Percentiles rank a stretch among this genome's conserved stretches.
Evolutionary conservation across 2,329 filamentous ascomycete genomes (phyloP).

Genomic region (Fusarium redolens): DNA sequence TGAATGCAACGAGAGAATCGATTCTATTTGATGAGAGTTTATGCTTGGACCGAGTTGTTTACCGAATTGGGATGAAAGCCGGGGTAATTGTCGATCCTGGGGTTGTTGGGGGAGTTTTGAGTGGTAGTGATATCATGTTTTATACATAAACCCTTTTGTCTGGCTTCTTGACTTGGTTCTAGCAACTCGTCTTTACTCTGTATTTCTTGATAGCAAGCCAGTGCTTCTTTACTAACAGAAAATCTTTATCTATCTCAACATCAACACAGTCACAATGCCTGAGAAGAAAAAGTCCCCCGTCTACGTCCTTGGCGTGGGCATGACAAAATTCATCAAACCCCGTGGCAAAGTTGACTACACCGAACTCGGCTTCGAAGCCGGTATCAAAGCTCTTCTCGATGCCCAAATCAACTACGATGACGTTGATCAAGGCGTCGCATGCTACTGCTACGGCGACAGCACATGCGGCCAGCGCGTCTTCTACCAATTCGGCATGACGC

Average conservation of each 20-base stretch:
- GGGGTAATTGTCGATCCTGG: slow-evolving; percentile 21
- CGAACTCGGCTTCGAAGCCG: slow-evolving; percentile 92
- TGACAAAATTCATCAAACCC: slow-evolving; percentile 99
- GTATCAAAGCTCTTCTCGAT: slow-evolving; percentile 85
- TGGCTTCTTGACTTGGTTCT: neutral
- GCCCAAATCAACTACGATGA: slow-evolving; percentile 97
- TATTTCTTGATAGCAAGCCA: slow-evolving; percentile 17
- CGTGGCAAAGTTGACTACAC: slow-evolving; percentile 94
- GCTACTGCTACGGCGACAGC: slow-evolving; percentile 97
- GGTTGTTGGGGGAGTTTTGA: neutral
- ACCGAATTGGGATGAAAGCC: slow-evolving; percentile 17
- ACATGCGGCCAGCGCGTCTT: slow-evolving; percentile 97
- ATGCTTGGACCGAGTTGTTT: slow-evolving; percentile 24
- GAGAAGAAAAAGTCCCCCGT: slow-evolving; percentile 63
- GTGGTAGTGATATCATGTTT: slow-evolving; percentile 13
- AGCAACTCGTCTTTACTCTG: neutral
- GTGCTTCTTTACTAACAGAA: slow-evolving; percentile 3
- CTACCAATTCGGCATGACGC: slow-evolving; percentile 98
- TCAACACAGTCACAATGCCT: slow-evolving; percentile 54
- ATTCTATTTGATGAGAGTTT: slow-evolving; percentile 18
- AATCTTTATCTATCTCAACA: neutral
- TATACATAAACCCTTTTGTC: neutral
- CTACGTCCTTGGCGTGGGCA: slow-evolving; percentile 97
- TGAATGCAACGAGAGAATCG: neutral
- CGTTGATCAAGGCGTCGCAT: slow-evolving; percentile 94